Evolutionary conservation across 345 rosid genomes (phyloP).

Genomic region (Moringa oleifera): DNA sequence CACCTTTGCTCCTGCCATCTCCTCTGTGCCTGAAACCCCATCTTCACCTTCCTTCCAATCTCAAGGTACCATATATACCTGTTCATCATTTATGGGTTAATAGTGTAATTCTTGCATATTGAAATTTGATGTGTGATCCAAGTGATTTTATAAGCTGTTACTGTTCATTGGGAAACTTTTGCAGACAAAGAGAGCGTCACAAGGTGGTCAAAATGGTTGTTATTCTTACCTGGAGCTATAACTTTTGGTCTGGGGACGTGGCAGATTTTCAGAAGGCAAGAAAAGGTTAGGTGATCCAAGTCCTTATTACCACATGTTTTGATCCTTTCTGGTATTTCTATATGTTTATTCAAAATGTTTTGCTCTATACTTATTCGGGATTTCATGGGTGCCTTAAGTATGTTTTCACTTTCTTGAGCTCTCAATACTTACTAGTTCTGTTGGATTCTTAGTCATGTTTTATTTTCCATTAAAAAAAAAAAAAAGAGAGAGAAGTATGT

Average conservation of each 20-base stretch:
- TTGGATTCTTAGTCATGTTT: background rate
- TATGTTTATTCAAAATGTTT: background rate
- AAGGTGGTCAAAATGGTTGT: conserved; percentile 57
- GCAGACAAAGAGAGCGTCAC: conserved; percentile 37
- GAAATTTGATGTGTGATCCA: conserved; percentile 1
- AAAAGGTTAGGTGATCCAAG: conserved; percentile 47
- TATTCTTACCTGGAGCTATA: conserved; percentile 87
- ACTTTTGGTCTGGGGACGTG: conserved; percentile 96
- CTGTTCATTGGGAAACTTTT: conserved; percentile 1
- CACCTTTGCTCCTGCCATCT: conserved; percentile 27
- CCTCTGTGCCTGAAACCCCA: conserved; percentile 20
- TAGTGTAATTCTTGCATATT: background rate
- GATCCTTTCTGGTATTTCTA: background rate
- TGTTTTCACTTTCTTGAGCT: background rate
- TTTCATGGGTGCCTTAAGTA: background rate
- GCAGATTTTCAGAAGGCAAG: conserved; percentile 91
- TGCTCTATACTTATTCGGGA: no score
- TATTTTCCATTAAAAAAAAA: no score
- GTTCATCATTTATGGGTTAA: conserved; percentile 7
- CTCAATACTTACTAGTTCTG: background rate
- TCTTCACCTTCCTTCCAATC: conserved; percentile 22
- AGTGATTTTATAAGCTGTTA: background rate
- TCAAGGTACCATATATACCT: conserved; percentile 32
- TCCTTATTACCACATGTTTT: no score
- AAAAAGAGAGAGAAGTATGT: no score